Conservation (phyloP, 1,284 basidiomycete genomes). For the Microbotryum lychnidis-dioicae region DNA sequence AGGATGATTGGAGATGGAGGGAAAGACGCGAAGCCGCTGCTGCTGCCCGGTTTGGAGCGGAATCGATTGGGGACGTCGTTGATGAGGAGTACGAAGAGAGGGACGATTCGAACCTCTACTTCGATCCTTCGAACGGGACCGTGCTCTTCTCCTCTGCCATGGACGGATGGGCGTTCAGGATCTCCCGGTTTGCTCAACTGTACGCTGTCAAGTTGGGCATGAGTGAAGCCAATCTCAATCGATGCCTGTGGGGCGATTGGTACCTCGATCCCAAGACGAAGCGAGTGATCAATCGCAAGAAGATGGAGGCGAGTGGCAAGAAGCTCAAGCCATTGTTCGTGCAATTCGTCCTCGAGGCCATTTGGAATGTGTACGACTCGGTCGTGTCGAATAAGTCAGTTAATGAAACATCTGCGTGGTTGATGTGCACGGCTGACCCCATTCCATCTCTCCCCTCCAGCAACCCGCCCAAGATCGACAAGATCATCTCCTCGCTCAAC, state of each 20-base stretch:
- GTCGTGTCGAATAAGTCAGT: constrained; percentile 77
- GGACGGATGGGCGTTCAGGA: constrained; percentile 95
- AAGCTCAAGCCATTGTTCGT: constrained; percentile 92
- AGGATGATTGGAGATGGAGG: constrained; percentile 86
- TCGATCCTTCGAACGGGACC: constrained; percentile 90
- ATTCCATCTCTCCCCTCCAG: constrained; percentile 43
- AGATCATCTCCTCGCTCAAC: constrained; percentile 76
- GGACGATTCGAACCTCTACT: constrained; percentile 96
- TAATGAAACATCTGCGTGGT: too few species aligned
- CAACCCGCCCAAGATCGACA: constrained; percentile 76
- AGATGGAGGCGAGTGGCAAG: constrained; percentile 48
- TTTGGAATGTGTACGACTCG: constrained; percentile 93
- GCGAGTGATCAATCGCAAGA: constrained; percentile 79
- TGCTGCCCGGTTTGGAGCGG: constrained; percentile 46
- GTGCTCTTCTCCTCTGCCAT: constrained; percentile 95
- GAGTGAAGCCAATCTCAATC: constrained; percentile 75
- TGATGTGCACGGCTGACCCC: neutral
- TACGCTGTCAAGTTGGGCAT: constrained; percentile 88
- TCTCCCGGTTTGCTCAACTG: constrained; percentile 86
- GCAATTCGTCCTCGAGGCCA: constrained; percentile 93
- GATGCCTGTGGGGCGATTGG: constrained; percentile 94
- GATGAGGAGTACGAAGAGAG: constrained; percentile 65
- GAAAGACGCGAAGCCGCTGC: constrained; percentile 75
- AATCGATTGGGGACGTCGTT: constrained; percentile 42
- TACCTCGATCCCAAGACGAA: constrained; percentile 96